phyloP scores from a whole-genome alignment of 345 rosid species.

The Ricinus communis region DNA sequence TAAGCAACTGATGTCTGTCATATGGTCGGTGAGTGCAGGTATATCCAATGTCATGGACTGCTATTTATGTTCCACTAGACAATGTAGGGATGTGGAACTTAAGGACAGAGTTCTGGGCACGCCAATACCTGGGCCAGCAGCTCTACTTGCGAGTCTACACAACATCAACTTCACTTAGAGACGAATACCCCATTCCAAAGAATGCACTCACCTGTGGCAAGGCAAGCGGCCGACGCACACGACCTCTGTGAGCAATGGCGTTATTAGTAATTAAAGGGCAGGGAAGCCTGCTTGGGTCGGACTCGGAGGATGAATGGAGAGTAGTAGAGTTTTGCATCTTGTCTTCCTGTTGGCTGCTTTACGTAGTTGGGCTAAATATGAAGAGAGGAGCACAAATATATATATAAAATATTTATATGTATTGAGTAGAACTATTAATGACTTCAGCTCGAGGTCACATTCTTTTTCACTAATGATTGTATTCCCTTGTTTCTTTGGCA shows the following conservation, averaged over 20 bases:
- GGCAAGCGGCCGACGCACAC: constrained; percentile 66
- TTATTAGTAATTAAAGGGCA: background rate
- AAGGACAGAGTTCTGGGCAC: constrained; percentile 80
- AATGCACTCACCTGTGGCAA: constrained; percentile 83
- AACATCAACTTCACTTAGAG: constrained; percentile 53
- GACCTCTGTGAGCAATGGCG: constrained; percentile 49
- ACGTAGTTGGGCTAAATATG: background rate
- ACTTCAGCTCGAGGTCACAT: constrained; percentile 63
- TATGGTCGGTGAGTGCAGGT: constrained; percentile 46
- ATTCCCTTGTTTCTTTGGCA: constrained; percentile 3
- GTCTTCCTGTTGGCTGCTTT: constrained; percentile 13
- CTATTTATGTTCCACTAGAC: constrained; percentile 75
- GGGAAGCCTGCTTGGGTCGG: constrained; percentile 9
- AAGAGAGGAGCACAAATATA: background rate
- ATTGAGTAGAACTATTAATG: constrained; percentile 11
- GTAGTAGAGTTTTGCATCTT: constrained; percentile 29
- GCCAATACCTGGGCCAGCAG: constrained; percentile 93
- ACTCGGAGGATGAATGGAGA: constrained; percentile 22
- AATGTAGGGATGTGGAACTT: constrained; percentile 98
- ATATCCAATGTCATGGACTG: constrained; percentile 90
- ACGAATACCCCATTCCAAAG: constrained; percentile 67
- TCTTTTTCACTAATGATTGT: constrained; percentile 36
- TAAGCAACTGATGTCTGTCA: no score
- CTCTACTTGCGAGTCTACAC: constrained; percentile 72
- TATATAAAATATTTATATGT: background rate